Evolutionary conservation across 2,329 filamentous ascomycete genomes (phyloP).

Genomic region (Fusarium sp.): DNA sequence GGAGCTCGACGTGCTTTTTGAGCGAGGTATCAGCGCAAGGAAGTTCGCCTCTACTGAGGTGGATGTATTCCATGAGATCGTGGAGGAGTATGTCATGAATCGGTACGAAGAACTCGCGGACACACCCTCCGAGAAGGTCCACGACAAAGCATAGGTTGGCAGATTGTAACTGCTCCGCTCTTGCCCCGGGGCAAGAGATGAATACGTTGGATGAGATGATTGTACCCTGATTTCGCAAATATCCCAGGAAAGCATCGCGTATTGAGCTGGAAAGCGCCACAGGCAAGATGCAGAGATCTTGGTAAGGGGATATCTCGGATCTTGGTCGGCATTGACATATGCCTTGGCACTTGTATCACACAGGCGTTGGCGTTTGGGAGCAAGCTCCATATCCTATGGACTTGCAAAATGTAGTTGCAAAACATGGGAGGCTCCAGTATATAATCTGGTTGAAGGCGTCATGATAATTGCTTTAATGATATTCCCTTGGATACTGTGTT

Average conservation of each 20-base stretch:
- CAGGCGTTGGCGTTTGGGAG: slow-evolving; percentile 21
- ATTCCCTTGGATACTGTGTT: neutral
- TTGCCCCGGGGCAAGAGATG: neutral
- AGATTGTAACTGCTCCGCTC: neutral
- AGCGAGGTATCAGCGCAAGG: slow-evolving; percentile 73
- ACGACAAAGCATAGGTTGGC: slow-evolving; percentile 23
- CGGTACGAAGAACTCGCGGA: slow-evolving; percentile 54
- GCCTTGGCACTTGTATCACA: slow-evolving; percentile 17
- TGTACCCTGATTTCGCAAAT: neutral
- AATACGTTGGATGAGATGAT: neutral
- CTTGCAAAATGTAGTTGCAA: neutral
- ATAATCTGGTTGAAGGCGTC: neutral
- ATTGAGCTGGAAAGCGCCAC: slow-evolving; percentile 7
- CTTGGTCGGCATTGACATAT: slow-evolving; percentile 34
- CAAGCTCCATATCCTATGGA: neutral
- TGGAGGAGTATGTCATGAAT: slow-evolving; percentile 58
- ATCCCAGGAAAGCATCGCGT: neutral
- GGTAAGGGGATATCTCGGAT: slow-evolving; percentile 41
- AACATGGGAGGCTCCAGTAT: neutral
- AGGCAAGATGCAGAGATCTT: slow-evolving; percentile 29
- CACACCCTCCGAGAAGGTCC: slow-evolving; percentile 20
- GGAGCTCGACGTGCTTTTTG: slow-evolving; percentile 86
- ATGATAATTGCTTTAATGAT: slow-evolving; percentile 17
- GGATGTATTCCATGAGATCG: slow-evolving; percentile 61
- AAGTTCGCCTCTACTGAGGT: slow-evolving; percentile 72